Base-by-base conservation (phyloP, 192 early-diverging fungal species). In the Dissophora ornata region DNA sequence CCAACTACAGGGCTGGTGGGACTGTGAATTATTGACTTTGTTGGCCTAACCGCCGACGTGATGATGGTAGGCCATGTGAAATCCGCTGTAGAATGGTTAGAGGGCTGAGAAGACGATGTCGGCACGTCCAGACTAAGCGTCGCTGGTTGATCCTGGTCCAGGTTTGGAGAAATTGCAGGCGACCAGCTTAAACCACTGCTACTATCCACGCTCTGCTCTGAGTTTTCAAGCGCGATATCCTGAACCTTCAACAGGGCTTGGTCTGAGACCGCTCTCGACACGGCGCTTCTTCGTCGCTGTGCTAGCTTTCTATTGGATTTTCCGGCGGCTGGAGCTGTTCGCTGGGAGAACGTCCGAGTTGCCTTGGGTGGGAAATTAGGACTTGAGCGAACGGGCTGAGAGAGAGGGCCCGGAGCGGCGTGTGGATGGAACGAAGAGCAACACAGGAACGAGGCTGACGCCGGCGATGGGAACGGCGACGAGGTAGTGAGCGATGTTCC, bases 191-290 rank as follows among this genome's bases (percentile, higher is more conserved):
- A 24, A 44, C 51, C 44, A n/a, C 50, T 53, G 41, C 57, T 29
- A 28, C 57, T 49, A n/a, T 77, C 71, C 13, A 26, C 46, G 22
- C 41, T 45, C 13, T 33, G 18, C 29, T 36, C 63, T 49, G n/a
- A 29, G 34, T 25, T 32, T 30, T 67, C 64, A 11, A 67, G 29
- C 29, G 51, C 63, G 1, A 67, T 46, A 57, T 77, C 71, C 38
- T 67, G 71, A 33, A 42, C 58, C 8, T 63, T 77, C 46, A 67
- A 36, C 1, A 67, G 40, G 0, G 50, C 63, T 21, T 62, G 71
- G 34, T 77, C 71, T 18, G 71, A 67, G 1, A 67, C 64, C 18
- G 71, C 63, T 38, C 15, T 61, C 9, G 63, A 64, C n/a, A 67
- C 63, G 42, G 62, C 61, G 24, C 71, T 62, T 19, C 19, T 53